Percentiles rank a stretch among this genome's conserved stretches.
These are phyloP conservation scores for Knoxia roxburghii DNA, from an alignment of 257 asterid species.

Conservation along the genomic window DNA sequence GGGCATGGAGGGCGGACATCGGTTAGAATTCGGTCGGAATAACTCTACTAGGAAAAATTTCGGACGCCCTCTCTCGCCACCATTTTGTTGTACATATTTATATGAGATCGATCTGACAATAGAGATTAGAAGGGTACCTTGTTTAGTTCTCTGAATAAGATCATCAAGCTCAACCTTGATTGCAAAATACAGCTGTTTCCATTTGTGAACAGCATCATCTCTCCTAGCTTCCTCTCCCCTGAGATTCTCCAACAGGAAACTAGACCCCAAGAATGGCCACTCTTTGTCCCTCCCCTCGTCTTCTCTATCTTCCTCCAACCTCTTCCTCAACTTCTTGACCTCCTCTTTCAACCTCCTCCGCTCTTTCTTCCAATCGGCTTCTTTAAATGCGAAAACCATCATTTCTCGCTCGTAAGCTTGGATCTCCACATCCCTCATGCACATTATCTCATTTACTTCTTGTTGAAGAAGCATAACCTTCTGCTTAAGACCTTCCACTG, in stretches of 20 bases:
- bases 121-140: constrained; percentile 29
- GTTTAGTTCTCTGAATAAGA: constrained; percentile 61
- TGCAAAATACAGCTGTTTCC: constrained; percentile 83
- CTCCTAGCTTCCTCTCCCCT: constrained; percentile 32
- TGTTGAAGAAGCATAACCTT: constrained; percentile 47
- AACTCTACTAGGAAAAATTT: no score
- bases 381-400: constrained; percentile 56
- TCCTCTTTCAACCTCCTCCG: constrained; percentile 50
- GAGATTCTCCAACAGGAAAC: constrained; percentile 17
- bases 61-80: no score
- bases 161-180: constrained; percentile 82
- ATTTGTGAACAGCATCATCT: constrained; percentile 64
- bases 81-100: background rate
- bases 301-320: constrained; percentile 31
- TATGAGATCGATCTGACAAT: background rate
- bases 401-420: constrained; percentile 53
- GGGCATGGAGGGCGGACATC: no score
- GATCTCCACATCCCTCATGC: constrained; percentile 58
- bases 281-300: constrained; percentile 25
- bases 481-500: constrained; percentile 47
- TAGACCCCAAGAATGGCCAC: constrained; percentile 11
- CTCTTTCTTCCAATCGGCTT: constrained; percentile 70
- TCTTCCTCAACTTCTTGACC: constrained; percentile 34
- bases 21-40: no score
- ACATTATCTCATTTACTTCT: constrained; percentile 55